Conservation (phyloP, 2,329 filamentous ascomycete species). For the Fusarium denticulatum region DNA sequence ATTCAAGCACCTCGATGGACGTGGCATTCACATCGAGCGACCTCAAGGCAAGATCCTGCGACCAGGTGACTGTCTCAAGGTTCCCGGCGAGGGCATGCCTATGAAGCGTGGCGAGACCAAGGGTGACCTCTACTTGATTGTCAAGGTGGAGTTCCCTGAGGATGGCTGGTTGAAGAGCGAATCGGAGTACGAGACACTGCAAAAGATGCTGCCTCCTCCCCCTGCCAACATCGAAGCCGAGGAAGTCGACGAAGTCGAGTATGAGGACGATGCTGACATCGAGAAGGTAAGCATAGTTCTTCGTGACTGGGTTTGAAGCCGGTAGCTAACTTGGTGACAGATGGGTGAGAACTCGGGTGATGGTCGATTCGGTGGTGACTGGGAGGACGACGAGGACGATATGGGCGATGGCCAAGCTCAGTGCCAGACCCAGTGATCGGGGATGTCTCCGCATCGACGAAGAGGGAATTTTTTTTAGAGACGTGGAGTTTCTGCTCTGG, state of each 20-base stretch:
- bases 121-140: conserved; percentile 87
- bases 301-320: neutral
- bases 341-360: conserved; percentile 80
- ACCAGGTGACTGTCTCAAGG: conserved; percentile 85
- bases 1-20: conserved; percentile 90
- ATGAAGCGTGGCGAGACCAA: conserved; percentile 83
- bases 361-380: conserved; percentile 70
- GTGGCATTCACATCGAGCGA: conserved; percentile 84
- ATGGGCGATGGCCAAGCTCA: conserved; percentile 73
- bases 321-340: conserved; percentile 47
- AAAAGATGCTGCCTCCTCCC: conserved; percentile 78
- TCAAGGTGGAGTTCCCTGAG: conserved; percentile 89
- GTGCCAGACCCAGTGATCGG: conserved; percentile 75
- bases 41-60: conserved; percentile 83
- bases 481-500: conserved; percentile 14
- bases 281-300: conserved; percentile 69
- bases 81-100: conserved; percentile 94
- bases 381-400: conserved; percentile 75
- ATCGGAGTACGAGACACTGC: conserved; percentile 74
- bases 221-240: conserved; percentile 72
- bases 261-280: conserved; percentile 83
- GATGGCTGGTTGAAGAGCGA: conserved; percentile 83
- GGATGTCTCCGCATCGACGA: neutral
- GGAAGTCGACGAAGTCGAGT: conserved; percentile 86
- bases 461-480: conserved; percentile 21